Evolutionary conservation across 192 early-diverging fungal species (phyloP).

Genomic region (Entophlyctis luteolus): DNA sequence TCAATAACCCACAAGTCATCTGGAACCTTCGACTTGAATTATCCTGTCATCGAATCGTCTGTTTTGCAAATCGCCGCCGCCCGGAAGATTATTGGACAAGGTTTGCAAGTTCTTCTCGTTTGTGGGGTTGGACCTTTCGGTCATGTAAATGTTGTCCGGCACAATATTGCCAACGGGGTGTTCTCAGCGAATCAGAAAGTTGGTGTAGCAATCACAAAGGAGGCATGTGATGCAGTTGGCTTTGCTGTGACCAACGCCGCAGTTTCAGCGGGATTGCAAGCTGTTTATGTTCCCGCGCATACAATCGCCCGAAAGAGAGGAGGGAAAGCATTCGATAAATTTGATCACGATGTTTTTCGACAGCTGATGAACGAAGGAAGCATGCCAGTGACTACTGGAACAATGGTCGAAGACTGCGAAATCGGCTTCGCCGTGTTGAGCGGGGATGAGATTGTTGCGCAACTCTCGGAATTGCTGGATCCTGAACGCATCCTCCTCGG

Average conservation of each 20-base stretch:
- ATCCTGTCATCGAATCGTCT: background rate
- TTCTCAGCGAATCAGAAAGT: background rate
- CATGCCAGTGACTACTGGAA: slow-evolving; percentile 3
- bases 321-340: no score
- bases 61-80: background rate
- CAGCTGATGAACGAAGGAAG: background rate
- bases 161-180: background rate
- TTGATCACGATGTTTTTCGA: background rate
- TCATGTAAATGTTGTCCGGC: slow-evolving; percentile 2
- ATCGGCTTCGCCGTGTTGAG: background rate
- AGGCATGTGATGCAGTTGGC: slow-evolving; percentile 5
- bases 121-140: slow-evolving; percentile 22
- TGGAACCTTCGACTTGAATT: background rate
- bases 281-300: background rate
- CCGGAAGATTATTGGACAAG: background rate
- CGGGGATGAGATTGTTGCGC: slow-evolving; percentile 10
- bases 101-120: background rate
- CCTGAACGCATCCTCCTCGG: slow-evolving; percentile 4
- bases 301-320: background rate
- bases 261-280: background rate
- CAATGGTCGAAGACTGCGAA: slow-evolving; percentile 11
- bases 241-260: background rate
- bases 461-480: background rate
- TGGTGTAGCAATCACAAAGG: background rate
- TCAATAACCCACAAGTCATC: slow-evolving; percentile 2